Base-by-base conservation (phyloP, 148 eudicot species). In the Simmondsia chinensis region DNA sequence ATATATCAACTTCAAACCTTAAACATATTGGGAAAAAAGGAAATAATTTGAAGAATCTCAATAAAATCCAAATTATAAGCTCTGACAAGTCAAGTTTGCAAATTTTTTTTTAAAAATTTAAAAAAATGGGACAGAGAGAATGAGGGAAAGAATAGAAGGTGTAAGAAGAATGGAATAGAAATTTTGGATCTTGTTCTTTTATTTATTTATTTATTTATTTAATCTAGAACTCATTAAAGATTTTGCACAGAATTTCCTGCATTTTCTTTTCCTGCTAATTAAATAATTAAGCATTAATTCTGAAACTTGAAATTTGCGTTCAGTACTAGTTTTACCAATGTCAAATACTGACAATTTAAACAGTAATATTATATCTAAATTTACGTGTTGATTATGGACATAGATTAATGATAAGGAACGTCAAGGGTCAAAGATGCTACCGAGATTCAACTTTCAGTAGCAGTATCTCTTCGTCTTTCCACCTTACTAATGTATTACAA, bases 91-190 rank as follows among this genome's bases (percentile, higher is more conserved):
- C 33, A 62, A n/a, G n/a, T n/a, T n/a, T n/a, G n/a, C n/a, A n/a
- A n/a, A n/a, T n/a, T n/a, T n/a, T n/a, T n/a, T n/a, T n/a, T n/a
- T n/a, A n/a, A n/a, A n/a, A 33, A 12, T 32, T 31, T 58, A 38
- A 34, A 44, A 33, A 51, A 49, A 27, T 49, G 32, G 28, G 19
- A 26, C 34, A 52, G 54, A 52, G 40, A 44, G 47, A 53, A 44
- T 15, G 34, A 72, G 57, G 37, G 43, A 73, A 48, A n/a, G 72
- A 73, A 77, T 73, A 73, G 72, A 72, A 69, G 63, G 63, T 73
- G 56, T 66, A 30, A 69, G 35, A 54, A 51, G 69, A 70, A 78
- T 68, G 79, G 71, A 66, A 73, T 66, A 67, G 74, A 77, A 77
- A 70, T 65, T 68, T 54, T 50, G 71, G 66, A 63, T 70, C 73